These are phyloP conservation scores for Stachybotrys elegans DNA, from an alignment of 2,329 filamentous ascomycete genomes.

Conservation along the genomic window DNA sequence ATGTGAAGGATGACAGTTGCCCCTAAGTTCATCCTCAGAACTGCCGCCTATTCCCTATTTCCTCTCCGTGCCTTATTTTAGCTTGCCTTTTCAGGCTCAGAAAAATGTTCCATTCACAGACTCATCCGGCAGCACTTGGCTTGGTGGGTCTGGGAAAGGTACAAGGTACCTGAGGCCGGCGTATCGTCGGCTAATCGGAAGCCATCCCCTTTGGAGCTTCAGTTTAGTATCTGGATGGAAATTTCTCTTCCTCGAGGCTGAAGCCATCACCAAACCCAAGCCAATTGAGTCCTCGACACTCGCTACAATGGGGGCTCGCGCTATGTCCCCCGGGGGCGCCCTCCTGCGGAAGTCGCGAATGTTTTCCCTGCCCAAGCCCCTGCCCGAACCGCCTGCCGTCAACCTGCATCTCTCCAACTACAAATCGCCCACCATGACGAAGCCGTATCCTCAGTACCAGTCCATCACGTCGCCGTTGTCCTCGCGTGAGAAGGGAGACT, in stretches of 20 bases:
- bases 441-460: conserved; percentile 74
- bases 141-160: too few species aligned
- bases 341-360: conserved; percentile 83
- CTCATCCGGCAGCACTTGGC: too few species aligned
- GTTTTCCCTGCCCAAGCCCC: conserved; percentile 77
- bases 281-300: conserved; percentile 24
- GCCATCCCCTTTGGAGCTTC: background rate
- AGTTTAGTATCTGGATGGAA: background rate
- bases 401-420: conserved; percentile 26
- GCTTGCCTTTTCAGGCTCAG: too few species aligned
- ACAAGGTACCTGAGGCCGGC: background rate
- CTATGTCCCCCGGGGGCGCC: conserved; percentile 56
- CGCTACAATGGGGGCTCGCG: conserved; percentile 25
- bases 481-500: conserved; percentile 75
- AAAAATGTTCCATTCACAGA: too few species aligned
- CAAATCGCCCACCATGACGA: conserved; percentile 49
- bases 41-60: too few species aligned
- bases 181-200: background rate
- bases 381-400: conserved; percentile 57
- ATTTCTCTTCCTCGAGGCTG: background rate
- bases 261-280: conserved; percentile 11
- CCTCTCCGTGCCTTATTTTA: too few species aligned
- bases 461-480: conserved; percentile 72
- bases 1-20: too few species aligned
- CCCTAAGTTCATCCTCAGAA: too few species aligned